Base-by-base conservation (phyloP, 169 alveolate genomes). In the Plasmodium gonderi region DNA sequence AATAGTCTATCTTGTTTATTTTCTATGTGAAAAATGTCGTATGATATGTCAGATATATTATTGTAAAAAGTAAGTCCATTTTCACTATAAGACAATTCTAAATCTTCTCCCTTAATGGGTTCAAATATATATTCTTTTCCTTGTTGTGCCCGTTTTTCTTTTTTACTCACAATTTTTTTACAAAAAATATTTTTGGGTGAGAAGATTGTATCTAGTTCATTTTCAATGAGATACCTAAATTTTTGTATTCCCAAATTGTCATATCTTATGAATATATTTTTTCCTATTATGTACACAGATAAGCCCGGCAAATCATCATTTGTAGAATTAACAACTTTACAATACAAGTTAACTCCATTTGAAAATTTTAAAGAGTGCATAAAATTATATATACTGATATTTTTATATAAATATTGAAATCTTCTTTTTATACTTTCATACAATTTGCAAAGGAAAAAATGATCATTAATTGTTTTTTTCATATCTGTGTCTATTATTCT, bases 361-460 rank as follows among this genome's bases (percentile, higher is more conserved):
- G 51, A 54, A 31, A 69, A 11, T 36, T 75, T 36, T 42, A 82
- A 82, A n/a, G 92, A 69, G 64, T 69, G 45, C 29, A 82, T 82
- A 72, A 51, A 82, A 2, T 68, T 80, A 40, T 75, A 82, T 40
- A 82, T 3, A 31, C 42, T 72, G 20, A 82, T 75, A 72, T 82
- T 33, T 54, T 14, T 82, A 40, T 82, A 82, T 23, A 82, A 6
- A 54, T 38, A 82, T 20, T 69, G 38, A 69, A 82, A 82, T 69
- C 92, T 82, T n/a, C 82, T 82, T 33, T 82, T 82, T 45, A 82
- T 60, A 68, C 92, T 82, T 26, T 82, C 92, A 44, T 82, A 82
- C 60, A 82, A 45, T 17, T 72, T 69, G 1, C 44, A 60, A 1
- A 82, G n/a, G 29, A 82, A 82, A 69, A 82, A 82, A 45, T 31